Conservation (phyloP, 768 basidiomycete genomes). For the Tylopilus vinaceipallidus region DNA sequence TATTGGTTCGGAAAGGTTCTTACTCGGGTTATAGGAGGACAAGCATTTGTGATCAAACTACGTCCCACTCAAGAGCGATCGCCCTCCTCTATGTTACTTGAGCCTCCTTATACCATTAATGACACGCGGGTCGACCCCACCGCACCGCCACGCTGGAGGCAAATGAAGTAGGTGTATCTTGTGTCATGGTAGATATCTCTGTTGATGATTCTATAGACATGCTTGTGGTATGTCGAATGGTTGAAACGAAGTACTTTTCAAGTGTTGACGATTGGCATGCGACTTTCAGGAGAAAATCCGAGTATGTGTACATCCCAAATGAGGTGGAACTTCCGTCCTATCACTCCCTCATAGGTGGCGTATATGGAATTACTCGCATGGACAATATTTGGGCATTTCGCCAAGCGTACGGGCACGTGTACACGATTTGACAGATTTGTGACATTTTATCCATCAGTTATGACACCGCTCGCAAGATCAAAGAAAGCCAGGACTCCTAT, state of each 20-base stretch:
- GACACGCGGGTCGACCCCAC: slow-evolving; percentile 39
- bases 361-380: slow-evolving; percentile 42
- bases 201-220: slow-evolving; percentile 39
- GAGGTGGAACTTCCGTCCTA: neutral
- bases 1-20: slow-evolving; percentile 8
- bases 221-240: slow-evolving; percentile 62
- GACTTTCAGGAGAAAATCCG: slow-evolving; percentile 54
- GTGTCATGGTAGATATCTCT: slow-evolving; percentile 1
- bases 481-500: slow-evolving; percentile 52
- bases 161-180: slow-evolving; percentile 62
- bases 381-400: slow-evolving; percentile 53
- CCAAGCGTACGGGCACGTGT: slow-evolving; percentile 37
- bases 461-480: slow-evolving; percentile 52
- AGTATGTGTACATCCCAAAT: slow-evolving; percentile 22
- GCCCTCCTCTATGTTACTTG: slow-evolving; percentile 78
- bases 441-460: slow-evolving; percentile 36
- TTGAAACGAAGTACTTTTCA: too few relatives aligned
- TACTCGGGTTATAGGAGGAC: slow-evolving; percentile 61
- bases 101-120: slow-evolving; percentile 70
- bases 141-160: slow-evolving; percentile 63
- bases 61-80: slow-evolving; percentile 78
- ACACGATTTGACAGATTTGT: neutral
- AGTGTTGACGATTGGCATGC: too few relatives aligned
- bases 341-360: slow-evolving; percentile 13
- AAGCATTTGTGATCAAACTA: slow-evolving; percentile 85